These are phyloP conservation scores for Daldinia loculata DNA, from an alignment of 495 filamentous ascomycete genomes.

Conservation along the genomic window DNA sequence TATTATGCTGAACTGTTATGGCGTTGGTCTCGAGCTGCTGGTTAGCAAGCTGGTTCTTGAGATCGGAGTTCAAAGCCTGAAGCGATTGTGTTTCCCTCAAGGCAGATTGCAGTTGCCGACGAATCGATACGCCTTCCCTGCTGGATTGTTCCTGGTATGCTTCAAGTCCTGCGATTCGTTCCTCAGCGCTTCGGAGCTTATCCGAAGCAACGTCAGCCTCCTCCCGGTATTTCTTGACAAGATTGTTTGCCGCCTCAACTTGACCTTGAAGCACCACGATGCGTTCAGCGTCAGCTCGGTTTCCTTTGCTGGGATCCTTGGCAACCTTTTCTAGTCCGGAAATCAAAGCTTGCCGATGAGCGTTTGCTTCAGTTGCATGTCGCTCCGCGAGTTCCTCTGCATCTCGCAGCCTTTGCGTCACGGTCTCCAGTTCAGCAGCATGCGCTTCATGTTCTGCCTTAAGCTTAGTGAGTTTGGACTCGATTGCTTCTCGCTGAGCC, in stretches of 20 bases:
- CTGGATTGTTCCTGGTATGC: slow-evolving; percentile 97
- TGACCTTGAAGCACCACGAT: slow-evolving; percentile 80
- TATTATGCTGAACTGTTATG: slow-evolving; percentile 85
- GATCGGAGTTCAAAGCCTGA: slow-evolving; percentile 77
- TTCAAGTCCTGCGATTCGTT: slow-evolving; percentile 94
- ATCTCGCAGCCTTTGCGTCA: slow-evolving; percentile 77
- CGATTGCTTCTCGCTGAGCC: slow-evolving; percentile 75
- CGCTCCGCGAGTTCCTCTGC: slow-evolving; percentile 91
- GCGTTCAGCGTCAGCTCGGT: slow-evolving; percentile 74
- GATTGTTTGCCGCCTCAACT: slow-evolving; percentile 74
- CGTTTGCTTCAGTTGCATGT: slow-evolving; percentile 84
- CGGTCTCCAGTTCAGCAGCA: slow-evolving; percentile 78
- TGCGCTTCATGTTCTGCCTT: slow-evolving; percentile 86
- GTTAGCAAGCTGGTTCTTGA: slow-evolving; percentile 78
- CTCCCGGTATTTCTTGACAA: slow-evolving; percentile 85
- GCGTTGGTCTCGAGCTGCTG: slow-evolving; percentile 92
- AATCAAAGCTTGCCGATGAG: slow-evolving; percentile 84
- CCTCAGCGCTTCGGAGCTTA: slow-evolving; percentile 90
- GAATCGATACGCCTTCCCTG: slow-evolving; percentile 85
- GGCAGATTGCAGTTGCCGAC: slow-evolving; percentile 85
- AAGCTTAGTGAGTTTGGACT: slow-evolving; percentile 80
- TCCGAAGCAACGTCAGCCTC: slow-evolving; percentile 90
- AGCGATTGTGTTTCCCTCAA: slow-evolving; percentile 80
- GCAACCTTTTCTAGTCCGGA: slow-evolving; percentile 79
- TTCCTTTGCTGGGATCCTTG: slow-evolving; percentile 59